phyloP scores from a whole-genome alignment of 2,329 filamentous ascomycete species.

The Chrysoporthe austroafricana region DNA sequence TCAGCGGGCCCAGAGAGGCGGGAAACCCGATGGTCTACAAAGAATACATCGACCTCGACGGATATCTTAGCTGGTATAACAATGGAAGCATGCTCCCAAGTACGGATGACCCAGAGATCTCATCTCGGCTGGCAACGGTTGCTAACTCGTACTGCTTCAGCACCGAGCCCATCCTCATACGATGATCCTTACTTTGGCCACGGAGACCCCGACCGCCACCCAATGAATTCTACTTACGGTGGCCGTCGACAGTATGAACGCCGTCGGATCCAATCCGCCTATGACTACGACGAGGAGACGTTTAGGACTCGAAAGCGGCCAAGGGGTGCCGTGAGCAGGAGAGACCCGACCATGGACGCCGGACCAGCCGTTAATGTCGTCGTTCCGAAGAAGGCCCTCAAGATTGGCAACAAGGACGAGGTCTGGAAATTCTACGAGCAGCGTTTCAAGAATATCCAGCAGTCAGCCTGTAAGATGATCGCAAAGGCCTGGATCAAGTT shows the following conservation, averaged over 20 bases:
- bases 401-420: constrained; percentile 56
- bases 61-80: constrained; percentile 26
- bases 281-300: constrained; percentile 37
- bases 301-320: constrained; percentile 44
- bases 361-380: constrained; percentile 44
- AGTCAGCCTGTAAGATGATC: constrained; percentile 72
- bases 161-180: constrained; percentile 28
- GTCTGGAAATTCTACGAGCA: constrained; percentile 64
- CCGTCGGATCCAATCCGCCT: constrained; percentile 31
- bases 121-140: background rate
- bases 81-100: constrained; percentile 25
- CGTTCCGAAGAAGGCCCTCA: constrained; percentile 48
- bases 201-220: constrained; percentile 30
- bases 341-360: constrained; percentile 42
- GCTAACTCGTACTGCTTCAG: constrained; percentile 5
- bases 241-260: constrained; percentile 36
- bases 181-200: constrained; percentile 32
- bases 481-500: constrained; percentile 77
- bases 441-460: constrained; percentile 69
- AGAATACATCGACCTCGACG: constrained; percentile 32
- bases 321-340: constrained; percentile 38
- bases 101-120: constrained; percentile 30
- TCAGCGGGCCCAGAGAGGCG: constrained; percentile 46
- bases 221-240: constrained; percentile 30
- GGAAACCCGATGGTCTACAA: constrained; percentile 31